Conservation (phyloP, 2,329 filamentous ascomycete genomes). For the Arthrobotrys sinensis region DNA sequence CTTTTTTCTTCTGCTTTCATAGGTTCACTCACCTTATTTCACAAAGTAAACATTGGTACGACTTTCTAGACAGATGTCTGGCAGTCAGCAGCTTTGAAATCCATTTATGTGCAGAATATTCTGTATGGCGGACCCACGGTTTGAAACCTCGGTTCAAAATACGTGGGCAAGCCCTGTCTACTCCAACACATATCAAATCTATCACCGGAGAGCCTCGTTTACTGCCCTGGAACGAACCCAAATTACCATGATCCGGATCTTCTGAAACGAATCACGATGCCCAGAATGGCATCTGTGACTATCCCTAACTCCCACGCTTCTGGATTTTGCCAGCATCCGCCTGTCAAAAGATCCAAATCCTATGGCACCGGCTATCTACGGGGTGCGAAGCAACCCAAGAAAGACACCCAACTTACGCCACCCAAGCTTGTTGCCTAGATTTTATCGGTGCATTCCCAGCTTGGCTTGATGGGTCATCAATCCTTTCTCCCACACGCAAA, state of each 20-base stretch:
- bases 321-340: constrained; percentile 58
- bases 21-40: background rate
- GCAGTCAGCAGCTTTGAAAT: constrained; percentile 6
- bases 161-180: background rate
- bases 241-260: constrained; percentile 7
- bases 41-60: constrained; percentile 8
- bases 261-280: constrained; percentile 35
- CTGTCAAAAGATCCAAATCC: constrained; percentile 36
- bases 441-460: constrained; percentile 29
- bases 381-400: constrained; percentile 53
- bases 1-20: constrained; percentile 7
- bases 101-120: background rate
- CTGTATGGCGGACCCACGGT: background rate
- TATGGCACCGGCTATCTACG: constrained; percentile 55
- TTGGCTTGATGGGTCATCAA: background rate
- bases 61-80: background rate
- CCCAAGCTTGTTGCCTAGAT: constrained; percentile 59
- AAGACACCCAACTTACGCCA: constrained; percentile 52
- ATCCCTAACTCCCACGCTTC: constrained; percentile 68
- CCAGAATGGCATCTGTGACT: constrained; percentile 51
- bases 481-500: constrained; percentile 23
- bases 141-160: constrained; percentile 15
- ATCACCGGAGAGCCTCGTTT: constrained; percentile 14
- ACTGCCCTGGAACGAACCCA: constrained; percentile 4
- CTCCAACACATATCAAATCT: background rate